These are phyloP conservation scores for Escallonia rubra DNA, from an alignment of 129 eudicot genomes.

Conservation along the genomic window DNA sequence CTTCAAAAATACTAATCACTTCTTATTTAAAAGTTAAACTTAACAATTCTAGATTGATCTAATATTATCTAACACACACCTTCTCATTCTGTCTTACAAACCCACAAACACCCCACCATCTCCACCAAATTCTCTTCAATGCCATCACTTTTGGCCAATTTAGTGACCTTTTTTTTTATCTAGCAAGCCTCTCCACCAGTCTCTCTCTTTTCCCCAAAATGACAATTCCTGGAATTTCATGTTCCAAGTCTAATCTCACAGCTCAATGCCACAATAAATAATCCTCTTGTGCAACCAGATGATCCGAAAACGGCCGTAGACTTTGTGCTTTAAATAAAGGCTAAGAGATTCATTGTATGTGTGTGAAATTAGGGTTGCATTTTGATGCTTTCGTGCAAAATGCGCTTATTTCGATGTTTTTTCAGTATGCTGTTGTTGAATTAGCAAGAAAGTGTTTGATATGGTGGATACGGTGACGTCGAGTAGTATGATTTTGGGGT, in stretches of 20 bases:
- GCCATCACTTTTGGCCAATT: constrained; percentile 12
- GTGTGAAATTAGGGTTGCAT: constrained; percentile 10
- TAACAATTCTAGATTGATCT: too few species aligned
- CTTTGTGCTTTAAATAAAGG: neutral
- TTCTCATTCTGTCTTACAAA: constrained; percentile 7
- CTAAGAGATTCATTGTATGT: constrained; percentile 13
- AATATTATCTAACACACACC: too few species aligned
- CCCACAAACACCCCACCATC: neutral
- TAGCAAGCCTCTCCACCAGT: constrained; percentile 12
- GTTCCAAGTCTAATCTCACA: constrained; percentile 3
- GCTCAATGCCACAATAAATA: constrained; percentile 3
- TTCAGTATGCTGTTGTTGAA: constrained; percentile 10
- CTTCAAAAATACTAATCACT: too few species aligned
- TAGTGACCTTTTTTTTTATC: constrained; percentile 14
- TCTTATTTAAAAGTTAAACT: too few species aligned
- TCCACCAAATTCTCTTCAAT: constrained; percentile 9
- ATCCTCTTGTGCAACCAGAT: constrained; percentile 1
- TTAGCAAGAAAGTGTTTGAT: constrained; percentile 13
- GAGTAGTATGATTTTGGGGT: constrained; percentile 15
- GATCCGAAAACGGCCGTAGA: neutral
- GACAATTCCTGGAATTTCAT: constrained; percentile 19
- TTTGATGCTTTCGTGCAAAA: constrained; percentile 17
- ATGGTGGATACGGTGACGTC: constrained; percentile 14
- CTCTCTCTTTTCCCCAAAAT: constrained; percentile 4
- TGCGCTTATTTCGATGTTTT: constrained; percentile 16